phyloP scores from a whole-genome alignment of 768 basidiomycete genomes.

The Agaricus subrufescens region DNA sequence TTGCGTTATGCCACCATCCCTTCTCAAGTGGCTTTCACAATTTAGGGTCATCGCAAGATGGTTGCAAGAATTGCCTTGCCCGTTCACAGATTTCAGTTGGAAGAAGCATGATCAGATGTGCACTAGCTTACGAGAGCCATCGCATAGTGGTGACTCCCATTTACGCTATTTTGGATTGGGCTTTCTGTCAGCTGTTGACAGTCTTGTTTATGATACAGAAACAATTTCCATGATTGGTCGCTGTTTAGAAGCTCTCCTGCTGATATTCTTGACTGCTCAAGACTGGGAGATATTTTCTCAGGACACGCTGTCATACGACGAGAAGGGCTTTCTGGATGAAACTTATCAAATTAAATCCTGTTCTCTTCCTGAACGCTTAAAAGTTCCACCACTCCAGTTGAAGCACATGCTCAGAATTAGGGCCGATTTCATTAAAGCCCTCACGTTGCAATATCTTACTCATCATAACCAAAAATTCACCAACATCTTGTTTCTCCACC shows the following conservation, averaged over 20 bases:
- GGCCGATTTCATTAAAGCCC: slow-evolving; percentile 2
- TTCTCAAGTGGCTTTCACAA: background rate
- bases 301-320: background rate
- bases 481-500: background rate
- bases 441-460: slow-evolving; percentile 1
- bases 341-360: background rate
- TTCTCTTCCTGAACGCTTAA: too few relatives aligned
- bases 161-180: too few relatives aligned
- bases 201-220: too few relatives aligned
- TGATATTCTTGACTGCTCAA: too few relatives aligned
- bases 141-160: too few relatives aligned
- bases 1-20: background rate
- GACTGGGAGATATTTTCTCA: too few relatives aligned
- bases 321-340: background rate
- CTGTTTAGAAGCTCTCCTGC: too few relatives aligned
- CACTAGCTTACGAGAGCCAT: too few relatives aligned
- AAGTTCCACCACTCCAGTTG: background rate
- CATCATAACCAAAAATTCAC: slow-evolving; percentile 1
- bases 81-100: background rate
- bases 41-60: background rate
- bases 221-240: too few relatives aligned
- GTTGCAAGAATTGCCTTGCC: too few relatives aligned
- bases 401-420: background rate
- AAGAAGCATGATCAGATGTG: background rate
- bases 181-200: too few relatives aligned